Evolutionary conservation across 169 alveolate genomes (phyloP).

Genomic region (Theileria sp.): DNA sequence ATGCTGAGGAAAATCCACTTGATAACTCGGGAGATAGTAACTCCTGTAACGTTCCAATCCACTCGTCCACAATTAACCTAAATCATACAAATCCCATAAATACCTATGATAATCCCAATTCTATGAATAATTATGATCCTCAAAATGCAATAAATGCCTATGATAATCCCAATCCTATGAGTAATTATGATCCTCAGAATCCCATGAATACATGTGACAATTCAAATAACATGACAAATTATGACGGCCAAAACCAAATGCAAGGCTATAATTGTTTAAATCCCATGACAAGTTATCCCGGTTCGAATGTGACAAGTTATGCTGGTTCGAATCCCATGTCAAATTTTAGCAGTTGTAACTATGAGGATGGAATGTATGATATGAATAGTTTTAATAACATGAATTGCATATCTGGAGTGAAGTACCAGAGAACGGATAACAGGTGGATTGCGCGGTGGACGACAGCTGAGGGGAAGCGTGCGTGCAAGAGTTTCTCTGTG

Average conservation of each 20-base stretch:
- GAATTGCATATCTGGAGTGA: slow-evolving; percentile 70
- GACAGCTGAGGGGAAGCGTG: slow-evolving; percentile 78
- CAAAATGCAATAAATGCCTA: background rate
- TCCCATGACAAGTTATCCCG: too few relatives aligned
- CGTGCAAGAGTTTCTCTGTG: slow-evolving; percentile 75
- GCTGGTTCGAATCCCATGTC: background rate
- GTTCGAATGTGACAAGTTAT: too few relatives aligned
- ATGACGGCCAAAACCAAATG: background rate
- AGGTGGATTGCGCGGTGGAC: slow-evolving; percentile 83
- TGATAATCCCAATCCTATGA: background rate
- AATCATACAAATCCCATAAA: background rate
- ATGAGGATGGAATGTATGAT: background rate
- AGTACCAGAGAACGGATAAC: slow-evolving; percentile 77
- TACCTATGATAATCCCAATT: background rate
- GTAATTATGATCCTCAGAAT: too few relatives aligned
- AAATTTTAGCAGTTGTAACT: too few relatives aligned
- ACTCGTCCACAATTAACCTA: background rate
- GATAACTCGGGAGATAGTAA: background rate
- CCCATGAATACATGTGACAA: too few relatives aligned
- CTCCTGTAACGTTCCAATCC: background rate
- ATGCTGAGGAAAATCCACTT: background rate
- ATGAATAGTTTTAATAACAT: background rate
- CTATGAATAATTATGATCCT: background rate
- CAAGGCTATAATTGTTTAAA: too few relatives aligned
- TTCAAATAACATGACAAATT: too few relatives aligned